These are phyloP conservation scores for Rhodotorula sphaerocarpa DNA, from an alignment of 768 basidiomycete species.

Conservation along the genomic window DNA sequence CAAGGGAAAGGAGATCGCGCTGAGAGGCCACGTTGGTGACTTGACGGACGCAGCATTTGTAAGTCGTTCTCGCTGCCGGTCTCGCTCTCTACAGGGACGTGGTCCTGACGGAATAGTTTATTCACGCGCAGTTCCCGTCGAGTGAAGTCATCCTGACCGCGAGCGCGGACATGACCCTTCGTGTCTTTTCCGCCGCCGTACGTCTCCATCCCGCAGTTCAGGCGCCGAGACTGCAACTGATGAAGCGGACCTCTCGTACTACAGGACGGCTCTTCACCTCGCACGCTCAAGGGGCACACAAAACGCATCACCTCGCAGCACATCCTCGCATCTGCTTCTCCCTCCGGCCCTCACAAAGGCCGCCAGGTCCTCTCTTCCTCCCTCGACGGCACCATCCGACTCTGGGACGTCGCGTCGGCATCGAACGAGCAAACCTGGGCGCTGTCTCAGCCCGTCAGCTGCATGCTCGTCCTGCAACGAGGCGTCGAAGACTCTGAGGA, in stretches of 20 bases:
- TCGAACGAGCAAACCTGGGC: constrained; percentile 43
- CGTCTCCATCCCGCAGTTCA: neutral
- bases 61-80: constrained; percentile 46
- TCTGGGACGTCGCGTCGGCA: constrained; percentile 64
- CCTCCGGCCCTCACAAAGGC: constrained; percentile 44
- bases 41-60: constrained; percentile 42
- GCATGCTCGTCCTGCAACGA: neutral
- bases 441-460: constrained; percentile 3
- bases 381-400: constrained; percentile 59
- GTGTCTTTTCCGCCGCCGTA: constrained; percentile 57
- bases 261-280: constrained; percentile 50
- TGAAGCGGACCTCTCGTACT: no score
- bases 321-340: constrained; percentile 51
- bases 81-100: constrained; percentile 43
- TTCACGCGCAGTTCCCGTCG: constrained; percentile 55
- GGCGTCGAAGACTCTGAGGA: neutral
- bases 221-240: neutral
- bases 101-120: no score
- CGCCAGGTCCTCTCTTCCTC: constrained; percentile 60
- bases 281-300: constrained; percentile 60
- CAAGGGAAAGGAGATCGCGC: constrained; percentile 20
- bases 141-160: constrained; percentile 63
- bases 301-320: constrained; percentile 57
- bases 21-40: constrained; percentile 46
- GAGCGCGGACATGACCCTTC: constrained; percentile 59